Base-by-base conservation (phyloP, 1,284 basidiomycete species). In the Pisolithus thermaeus region DNA sequence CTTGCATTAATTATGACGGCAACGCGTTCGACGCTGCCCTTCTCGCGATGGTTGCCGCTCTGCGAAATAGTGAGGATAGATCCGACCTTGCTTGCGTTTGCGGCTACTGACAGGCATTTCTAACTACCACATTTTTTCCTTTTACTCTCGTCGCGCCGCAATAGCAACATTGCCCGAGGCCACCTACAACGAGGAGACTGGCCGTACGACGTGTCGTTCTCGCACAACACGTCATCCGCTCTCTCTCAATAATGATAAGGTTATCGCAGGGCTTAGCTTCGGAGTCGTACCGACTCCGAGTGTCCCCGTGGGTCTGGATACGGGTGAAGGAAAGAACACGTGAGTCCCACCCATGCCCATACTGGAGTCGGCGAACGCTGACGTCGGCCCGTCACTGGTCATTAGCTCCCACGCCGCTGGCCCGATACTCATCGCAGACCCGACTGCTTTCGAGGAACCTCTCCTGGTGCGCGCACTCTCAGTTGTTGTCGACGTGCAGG, bases 1-100 rank as follows among this genome's bases (percentile, higher is more conserved):
- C 88, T 4, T 97, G 94, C 69, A 89, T 99, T 61, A 97, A 96
- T 71, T 96, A 94, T 61, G 95, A 99, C 66, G 96, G 96, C 8
- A 97, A 97, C 63, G 88, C 81, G 1, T 90, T 97, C 57, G 96
- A 99, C 58, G 92, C 95, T 0, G 80, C 91, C 0, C 75, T 97
- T 2, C 67, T 97, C 14, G 92, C 93, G 0, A 89, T 95, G 73
- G 81, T 93, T 46, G 84, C 87, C 12, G 94, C 96, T 3, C 72
- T 99, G 45, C 77, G 77, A 66, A 89, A 93, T 59, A 87, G 93
- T 95, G 56, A 52, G 89, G 73, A 16, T 42, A 22, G 16, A 9
- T 39, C 20, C n/a, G 8, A 9, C 9, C 14, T 14, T 37, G 9
- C 23, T 23, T 20, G 8, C 43, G 37, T 14, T n/a, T 16, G 18